Percentiles rank a stretch among this genome's conserved stretches.
These are phyloP conservation scores for Aspergillus ochraceoroseus DNA, from an alignment of 2,329 filamentous ascomycete species.

Conservation along the genomic window DNA sequence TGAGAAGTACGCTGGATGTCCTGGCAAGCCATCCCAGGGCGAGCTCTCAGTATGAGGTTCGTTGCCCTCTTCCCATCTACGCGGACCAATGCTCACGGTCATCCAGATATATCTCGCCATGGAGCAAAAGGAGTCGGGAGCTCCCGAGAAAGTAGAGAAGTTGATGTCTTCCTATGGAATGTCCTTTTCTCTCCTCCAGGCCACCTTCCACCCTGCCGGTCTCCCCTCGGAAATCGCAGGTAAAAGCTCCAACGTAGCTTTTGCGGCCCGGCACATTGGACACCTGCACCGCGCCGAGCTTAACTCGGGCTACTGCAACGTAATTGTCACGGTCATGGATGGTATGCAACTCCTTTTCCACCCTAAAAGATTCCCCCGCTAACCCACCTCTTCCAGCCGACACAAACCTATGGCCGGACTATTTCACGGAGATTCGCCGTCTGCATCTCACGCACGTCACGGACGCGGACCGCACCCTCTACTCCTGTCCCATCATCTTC, in stretches of 20 bases:
- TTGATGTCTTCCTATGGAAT: constrained; percentile 60
- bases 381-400: constrained; percentile 24
- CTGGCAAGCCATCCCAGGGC: constrained; percentile 63
- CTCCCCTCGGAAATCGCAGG: constrained; percentile 65
- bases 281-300: constrained; percentile 23
- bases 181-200: constrained; percentile 62
- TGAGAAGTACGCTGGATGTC: constrained; percentile 64
- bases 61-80: constrained; percentile 11
- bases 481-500: constrained; percentile 67
- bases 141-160: constrained; percentile 51
- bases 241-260: constrained; percentile 69
- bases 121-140: constrained; percentile 60
- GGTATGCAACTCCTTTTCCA: constrained; percentile 49
- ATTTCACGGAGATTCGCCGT: constrained; percentile 60
- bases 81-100: too few relatives aligned
- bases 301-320: constrained; percentile 47
- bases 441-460: constrained; percentile 54
- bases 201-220: constrained; percentile 61
- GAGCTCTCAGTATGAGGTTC: constrained; percentile 61
- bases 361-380: neutral
- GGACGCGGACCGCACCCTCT: constrained; percentile 52
- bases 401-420: constrained; percentile 64
- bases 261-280: constrained; percentile 51
- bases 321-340: constrained; percentile 68
- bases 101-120: constrained; percentile 71